Evolutionary conservation across 2,329 filamentous ascomycete genomes (phyloP).

Genomic region (Colletotrichum sp.): DNA sequence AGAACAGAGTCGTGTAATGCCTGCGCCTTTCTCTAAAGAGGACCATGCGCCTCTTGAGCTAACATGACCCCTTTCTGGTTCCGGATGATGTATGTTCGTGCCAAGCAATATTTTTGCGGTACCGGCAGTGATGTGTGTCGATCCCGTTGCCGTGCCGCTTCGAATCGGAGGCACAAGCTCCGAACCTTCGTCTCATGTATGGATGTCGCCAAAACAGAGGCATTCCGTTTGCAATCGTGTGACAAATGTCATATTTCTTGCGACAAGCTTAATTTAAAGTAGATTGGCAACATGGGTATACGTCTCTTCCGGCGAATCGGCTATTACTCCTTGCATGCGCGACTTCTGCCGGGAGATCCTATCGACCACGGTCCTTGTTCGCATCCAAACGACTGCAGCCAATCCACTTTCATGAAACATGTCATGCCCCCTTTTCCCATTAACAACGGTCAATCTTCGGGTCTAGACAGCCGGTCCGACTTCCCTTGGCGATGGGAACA

Average conservation of each 20-base stretch:
- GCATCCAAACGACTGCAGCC: neutral
- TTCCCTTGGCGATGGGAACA: neutral
- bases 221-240: neutral
- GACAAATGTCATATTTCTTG: neutral
- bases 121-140: neutral
- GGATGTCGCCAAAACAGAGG: neutral
- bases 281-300: neutral
- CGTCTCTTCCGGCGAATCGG: neutral
- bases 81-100: neutral
- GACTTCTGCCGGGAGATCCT: neutral
- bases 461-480: neutral
- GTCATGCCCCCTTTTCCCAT: neutral
- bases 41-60: neutral
- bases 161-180: neutral
- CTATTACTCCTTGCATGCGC: neutral
- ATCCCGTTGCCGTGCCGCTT: neutral
- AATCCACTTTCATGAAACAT: neutral
- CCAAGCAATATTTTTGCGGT: neutral
- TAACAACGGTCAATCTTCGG: neutral
- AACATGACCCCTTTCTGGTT: neutral
- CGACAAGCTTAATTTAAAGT: constrained; percentile 10
- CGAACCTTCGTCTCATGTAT: neutral
- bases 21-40: neutral
- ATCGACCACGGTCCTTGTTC: neutral
- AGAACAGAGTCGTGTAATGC: neutral